These are phyloP conservation scores for Colletotrichum godetiae DNA, from an alignment of 2,329 filamentous ascomycete genomes.

Conservation along the genomic window DNA sequence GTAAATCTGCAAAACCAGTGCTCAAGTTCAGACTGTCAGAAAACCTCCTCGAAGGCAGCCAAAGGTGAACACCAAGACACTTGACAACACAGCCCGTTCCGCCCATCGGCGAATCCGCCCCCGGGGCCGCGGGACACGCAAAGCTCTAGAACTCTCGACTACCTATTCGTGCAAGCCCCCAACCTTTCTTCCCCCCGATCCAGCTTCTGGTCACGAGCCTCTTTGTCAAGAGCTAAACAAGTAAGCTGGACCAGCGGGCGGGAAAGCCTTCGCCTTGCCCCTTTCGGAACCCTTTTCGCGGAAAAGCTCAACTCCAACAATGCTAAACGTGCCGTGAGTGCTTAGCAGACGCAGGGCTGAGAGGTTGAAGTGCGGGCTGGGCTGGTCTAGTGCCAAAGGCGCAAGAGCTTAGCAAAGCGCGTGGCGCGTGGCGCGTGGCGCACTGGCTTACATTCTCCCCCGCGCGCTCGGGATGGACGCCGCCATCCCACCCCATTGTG, in stretches of 20 bases:
- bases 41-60: too few species aligned
- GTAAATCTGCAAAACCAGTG: neutral
- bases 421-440: too few species aligned
- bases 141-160: neutral
- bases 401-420: neutral
- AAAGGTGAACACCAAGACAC: neutral
- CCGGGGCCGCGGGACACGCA: neutral
- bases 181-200: neutral
- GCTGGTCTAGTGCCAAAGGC: slow-evolving; percentile 6
- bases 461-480: neutral
- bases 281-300: neutral
- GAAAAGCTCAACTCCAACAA: neutral
- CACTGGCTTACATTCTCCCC: neutral
- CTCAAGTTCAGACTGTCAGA: too few species aligned
- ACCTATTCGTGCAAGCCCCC: too few species aligned
- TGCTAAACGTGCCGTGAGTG: neutral
- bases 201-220: neutral
- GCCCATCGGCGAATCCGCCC: neutral
- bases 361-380: neutral
- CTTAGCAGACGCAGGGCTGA: slow-evolving; percentile 4
- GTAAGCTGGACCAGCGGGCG: neutral
- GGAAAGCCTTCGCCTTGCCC: neutral
- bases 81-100: neutral
- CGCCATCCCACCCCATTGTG: neutral
- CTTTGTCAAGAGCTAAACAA: neutral